Conservation (phyloP, 306 rosid genomes). For the Castanea sativa region DNA sequence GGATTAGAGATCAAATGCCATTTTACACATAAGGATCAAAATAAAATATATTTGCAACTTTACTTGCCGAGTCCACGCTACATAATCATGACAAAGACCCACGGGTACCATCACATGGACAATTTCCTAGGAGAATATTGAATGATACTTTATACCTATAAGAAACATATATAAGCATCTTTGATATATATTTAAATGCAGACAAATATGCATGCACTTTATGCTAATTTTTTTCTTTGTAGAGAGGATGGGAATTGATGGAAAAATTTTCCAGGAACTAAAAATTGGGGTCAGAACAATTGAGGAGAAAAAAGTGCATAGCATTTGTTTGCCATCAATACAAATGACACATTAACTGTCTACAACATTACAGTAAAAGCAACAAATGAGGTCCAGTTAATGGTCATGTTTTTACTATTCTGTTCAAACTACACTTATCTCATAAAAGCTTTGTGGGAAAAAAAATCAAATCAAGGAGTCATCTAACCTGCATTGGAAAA, state of each 20-base stretch:
- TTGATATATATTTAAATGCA: background rate
- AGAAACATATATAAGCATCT: background rate
- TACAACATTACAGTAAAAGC: background rate
- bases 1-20: background rate
- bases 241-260: background rate
- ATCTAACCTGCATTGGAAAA: slow-evolving; percentile 68
- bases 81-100: background rate
- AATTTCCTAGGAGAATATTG: background rate
- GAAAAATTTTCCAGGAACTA: background rate
- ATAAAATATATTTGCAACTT: background rate
- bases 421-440: background rate
- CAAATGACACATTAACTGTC: background rate
- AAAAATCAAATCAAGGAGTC: slow-evolving; percentile 10
- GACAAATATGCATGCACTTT: background rate
- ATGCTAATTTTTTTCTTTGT: background rate
- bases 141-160: background rate
- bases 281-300: background rate
- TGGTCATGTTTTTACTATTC: background rate
- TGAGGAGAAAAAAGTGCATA: background rate
- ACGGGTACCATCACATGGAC: background rate
- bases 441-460: background rate
- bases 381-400: background rate
- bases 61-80: background rate
- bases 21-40: background rate
- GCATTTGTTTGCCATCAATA: background rate